Conservation (phyloP, 768 basidiomycete species). For the Suillus subluteus region DNA sequence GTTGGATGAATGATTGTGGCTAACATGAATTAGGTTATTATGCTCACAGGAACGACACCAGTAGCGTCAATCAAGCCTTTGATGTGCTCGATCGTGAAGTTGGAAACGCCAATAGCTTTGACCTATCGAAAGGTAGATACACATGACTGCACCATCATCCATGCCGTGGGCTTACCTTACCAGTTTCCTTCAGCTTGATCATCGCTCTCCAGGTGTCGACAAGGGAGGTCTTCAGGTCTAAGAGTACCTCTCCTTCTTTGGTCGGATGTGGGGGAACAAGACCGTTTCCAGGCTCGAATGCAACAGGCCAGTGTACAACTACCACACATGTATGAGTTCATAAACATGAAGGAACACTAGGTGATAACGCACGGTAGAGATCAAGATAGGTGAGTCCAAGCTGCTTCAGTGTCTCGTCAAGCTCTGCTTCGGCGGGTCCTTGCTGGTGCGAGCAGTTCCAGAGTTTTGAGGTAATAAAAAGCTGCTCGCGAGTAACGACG, state of each 20-base stretch:
- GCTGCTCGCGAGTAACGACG: conserved; percentile 78
- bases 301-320: conserved; percentile 84
- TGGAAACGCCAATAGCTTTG: conserved; percentile 78
- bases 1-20: conserved; percentile 7
- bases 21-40: background rate
- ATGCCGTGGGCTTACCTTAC: conserved; percentile 50
- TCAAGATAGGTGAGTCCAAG: conserved; percentile 81
- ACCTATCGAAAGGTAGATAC: conserved; percentile 42
- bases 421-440: conserved; percentile 67
- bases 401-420: conserved; percentile 75
- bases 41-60: conserved; percentile 68
- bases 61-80: conserved; percentile 70
- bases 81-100: conserved; percentile 71
- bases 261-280: conserved; percentile 55
- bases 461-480: conserved; percentile 82
- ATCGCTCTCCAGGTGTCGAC: conserved; percentile 86
- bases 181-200: conserved; percentile 65
- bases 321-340: background rate
- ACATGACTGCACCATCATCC: background rate
- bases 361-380: conserved; percentile 63
- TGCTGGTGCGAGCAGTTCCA: conserved; percentile 81
- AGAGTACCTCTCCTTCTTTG: conserved; percentile 47
- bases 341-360: background rate
- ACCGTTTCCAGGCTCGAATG: conserved; percentile 62
- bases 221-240: conserved; percentile 63